phyloP scores from a whole-genome alignment of 1,284 basidiomycete species.

The Pseudozyma hubeiensis region DNA sequence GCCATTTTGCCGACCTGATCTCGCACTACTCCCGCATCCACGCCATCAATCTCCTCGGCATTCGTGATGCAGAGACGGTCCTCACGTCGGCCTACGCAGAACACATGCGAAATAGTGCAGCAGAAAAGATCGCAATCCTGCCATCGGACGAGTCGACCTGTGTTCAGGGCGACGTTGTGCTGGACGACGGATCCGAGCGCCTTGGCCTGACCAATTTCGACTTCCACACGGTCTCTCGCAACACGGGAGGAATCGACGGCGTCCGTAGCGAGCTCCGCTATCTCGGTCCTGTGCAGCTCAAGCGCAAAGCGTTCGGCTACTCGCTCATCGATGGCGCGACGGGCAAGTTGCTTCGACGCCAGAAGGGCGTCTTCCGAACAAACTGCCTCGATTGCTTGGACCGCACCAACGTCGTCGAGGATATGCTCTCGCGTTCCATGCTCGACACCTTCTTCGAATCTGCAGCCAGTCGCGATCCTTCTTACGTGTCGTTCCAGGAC shows the following conservation, averaged over 20 bases:
- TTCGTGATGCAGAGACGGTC: conserved; percentile 83
- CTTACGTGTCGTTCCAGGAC: conserved; percentile 34
- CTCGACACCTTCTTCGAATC: conserved; percentile 57
- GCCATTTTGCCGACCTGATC: conserved; percentile 84
- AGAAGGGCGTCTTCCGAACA: conserved; percentile 89
- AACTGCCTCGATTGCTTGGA: conserved; percentile 98
- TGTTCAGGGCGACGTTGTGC: conserved; percentile 9
- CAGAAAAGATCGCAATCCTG: conserved; percentile 40
- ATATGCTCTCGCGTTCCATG: conserved; percentile 70
- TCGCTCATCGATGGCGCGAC: conserved; percentile 74
- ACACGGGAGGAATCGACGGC: conserved; percentile 85
- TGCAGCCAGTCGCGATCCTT: conserved; percentile 24
- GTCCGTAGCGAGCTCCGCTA: conserved; percentile 81
- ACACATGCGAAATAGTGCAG: conserved; percentile 54
- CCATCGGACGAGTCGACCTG: conserved; percentile 26
- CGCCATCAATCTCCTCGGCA: conserved; percentile 66
- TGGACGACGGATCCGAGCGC: conserved; percentile 46
- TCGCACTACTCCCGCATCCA: conserved; percentile 61
- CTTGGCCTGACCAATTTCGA: conserved; percentile 85
- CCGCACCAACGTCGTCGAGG: conserved; percentile 97
- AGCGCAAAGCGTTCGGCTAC: conserved; percentile 85
- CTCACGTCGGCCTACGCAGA: conserved; percentile 81
- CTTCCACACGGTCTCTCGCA: conserved; percentile 85
- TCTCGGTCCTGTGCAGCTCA: conserved; percentile 66
- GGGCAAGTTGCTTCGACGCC: conserved; percentile 69